Percentiles rank a stretch among this genome's conserved stretches.
phyloP scores from a whole-genome alignment of 176 grass and related monocot species.

The Melocanna baccifera region DNA sequence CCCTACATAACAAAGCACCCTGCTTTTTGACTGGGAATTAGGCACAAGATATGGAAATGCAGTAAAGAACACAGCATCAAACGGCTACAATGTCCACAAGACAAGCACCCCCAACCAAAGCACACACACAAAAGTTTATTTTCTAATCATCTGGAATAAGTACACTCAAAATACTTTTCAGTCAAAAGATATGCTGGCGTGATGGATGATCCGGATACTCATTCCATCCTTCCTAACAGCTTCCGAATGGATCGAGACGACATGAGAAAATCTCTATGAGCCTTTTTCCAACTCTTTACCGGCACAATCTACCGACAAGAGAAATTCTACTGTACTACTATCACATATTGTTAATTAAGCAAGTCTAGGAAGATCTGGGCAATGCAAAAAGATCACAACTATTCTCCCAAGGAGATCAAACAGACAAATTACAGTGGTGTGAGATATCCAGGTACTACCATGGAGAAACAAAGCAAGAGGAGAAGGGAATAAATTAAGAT shows the following conservation, averaged over 20 bases:
- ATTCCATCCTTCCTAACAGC: constrained; percentile 51
- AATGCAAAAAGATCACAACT: constrained; percentile 30
- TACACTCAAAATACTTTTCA: constrained; percentile 42
- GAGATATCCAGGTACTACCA: constrained; percentile 31
- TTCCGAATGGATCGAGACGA: constrained; percentile 26
- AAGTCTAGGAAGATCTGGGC: constrained; percentile 32
- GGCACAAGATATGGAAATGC: constrained; percentile 24
- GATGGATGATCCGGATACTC: constrained; percentile 34
- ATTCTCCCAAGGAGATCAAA: constrained; percentile 25
- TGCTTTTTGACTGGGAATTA: constrained; percentile 38
- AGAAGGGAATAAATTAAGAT: constrained; percentile 27
- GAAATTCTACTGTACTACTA: constrained; percentile 21
- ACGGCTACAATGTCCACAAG: constrained; percentile 37
- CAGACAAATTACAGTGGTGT: constrained; percentile 40
- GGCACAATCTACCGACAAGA: constrained; percentile 46
- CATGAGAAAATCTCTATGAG: constrained; percentile 42
- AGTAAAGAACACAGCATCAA: constrained; percentile 29
- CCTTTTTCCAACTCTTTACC: constrained; percentile 23
- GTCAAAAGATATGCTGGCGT: constrained; percentile 45
- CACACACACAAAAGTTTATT: constrained; percentile 5
- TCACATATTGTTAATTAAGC: constrained; percentile 15
- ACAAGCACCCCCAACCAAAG: constrained; percentile 30
- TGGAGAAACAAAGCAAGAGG: constrained; percentile 19
- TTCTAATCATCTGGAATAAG: constrained; percentile 33
- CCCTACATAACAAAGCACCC: constrained; percentile 1